Percentiles rank a stretch among this genome's conserved stretches.
Evolutionary conservation across 495 filamentous ascomycete species (phyloP).

Genomic region (Aspergillus ellipticus): DNA sequence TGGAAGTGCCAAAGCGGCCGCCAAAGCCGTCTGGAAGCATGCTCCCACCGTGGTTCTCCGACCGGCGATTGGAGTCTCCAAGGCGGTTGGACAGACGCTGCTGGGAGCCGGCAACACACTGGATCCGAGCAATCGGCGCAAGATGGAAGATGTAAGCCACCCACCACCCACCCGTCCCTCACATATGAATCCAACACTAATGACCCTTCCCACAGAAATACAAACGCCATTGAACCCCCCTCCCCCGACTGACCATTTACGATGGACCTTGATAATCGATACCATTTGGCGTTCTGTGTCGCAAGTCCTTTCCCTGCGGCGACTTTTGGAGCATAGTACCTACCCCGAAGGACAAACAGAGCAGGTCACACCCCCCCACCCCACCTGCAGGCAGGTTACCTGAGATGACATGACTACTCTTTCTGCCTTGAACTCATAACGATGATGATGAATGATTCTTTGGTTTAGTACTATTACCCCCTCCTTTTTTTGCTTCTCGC

Average conservation of each 20-base stretch:
- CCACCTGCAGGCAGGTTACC: slow-evolving; percentile 5
- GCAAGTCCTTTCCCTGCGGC: not conserved
- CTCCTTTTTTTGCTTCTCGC: not conserved
- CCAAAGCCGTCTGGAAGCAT: slow-evolving; percentile 70
- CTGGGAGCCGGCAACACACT: slow-evolving; percentile 91
- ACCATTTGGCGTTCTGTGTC: not conserved
- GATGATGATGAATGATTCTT: slow-evolving; percentile 4
- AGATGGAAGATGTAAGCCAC: slow-evolving; percentile 82
- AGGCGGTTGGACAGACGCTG: slow-evolving; percentile 83
- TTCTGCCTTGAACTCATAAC: no score
- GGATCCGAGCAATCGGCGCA: slow-evolving; percentile 76
- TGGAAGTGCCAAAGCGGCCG: slow-evolving; percentile 75
- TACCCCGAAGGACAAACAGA: not conserved
- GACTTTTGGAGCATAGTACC: not conserved
- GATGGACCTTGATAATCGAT: not conserved
- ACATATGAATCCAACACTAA: not conserved
- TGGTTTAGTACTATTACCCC: not conserved
- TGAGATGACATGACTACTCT: no score
- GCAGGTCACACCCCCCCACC: not conserved
- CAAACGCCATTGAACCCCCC: slow-evolving; percentile 34
- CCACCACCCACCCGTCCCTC: slow-evolving; percentile 15
- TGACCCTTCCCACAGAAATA: slow-evolving; percentile 34
- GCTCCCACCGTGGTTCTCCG: slow-evolving; percentile 89
- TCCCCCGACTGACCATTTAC: no score
- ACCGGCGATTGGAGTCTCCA: slow-evolving; percentile 85